A percentile compares a stretch with the other conserved stretches of the same genome.
Conservation (phyloP, 2,329 filamentous ascomycete species). For the Colletotrichum gloeosporioides region DNA sequence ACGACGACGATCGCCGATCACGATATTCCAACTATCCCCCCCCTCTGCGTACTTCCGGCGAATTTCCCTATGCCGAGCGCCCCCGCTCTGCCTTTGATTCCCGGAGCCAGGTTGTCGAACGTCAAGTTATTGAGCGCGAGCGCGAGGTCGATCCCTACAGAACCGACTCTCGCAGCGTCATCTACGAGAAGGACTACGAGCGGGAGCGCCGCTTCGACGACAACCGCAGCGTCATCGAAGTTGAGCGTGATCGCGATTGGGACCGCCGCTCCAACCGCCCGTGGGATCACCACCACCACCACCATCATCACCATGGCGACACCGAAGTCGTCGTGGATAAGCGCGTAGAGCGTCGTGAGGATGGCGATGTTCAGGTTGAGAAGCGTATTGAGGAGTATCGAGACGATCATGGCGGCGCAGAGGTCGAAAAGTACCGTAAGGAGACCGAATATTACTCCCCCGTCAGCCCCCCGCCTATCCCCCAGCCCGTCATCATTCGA, state of each 20-base stretch:
- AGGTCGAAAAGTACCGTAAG: slow-evolving; percentile 64
- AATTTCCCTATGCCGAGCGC: slow-evolving; percentile 49
- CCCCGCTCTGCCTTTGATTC: slow-evolving; percentile 57
- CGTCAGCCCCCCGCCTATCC: slow-evolving; percentile 49
- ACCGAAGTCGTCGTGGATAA: slow-evolving; percentile 48
- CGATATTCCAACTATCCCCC: slow-evolving; percentile 40
- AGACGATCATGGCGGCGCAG: slow-evolving; percentile 49
- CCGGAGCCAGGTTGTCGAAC: slow-evolving; percentile 30
- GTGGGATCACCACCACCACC: slow-evolving; percentile 31
- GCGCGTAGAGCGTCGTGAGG: slow-evolving; percentile 45
- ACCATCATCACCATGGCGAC: slow-evolving; percentile 33
- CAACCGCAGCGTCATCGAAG: slow-evolving; percentile 40
- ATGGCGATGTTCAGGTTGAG: slow-evolving; percentile 60
- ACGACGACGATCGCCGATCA: slow-evolving; percentile 52
- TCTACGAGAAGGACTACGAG: slow-evolving; percentile 37
- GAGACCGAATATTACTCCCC: slow-evolving; percentile 68
- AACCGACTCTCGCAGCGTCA: slow-evolving; percentile 28
- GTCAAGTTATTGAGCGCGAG: slow-evolving; percentile 23
- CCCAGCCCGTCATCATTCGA: slow-evolving; percentile 59
- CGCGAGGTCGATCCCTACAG: slow-evolving; percentile 28
- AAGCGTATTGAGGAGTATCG: slow-evolving; percentile 56
- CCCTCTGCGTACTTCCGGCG: slow-evolving; percentile 41
- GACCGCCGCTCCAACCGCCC: slow-evolving; percentile 35
- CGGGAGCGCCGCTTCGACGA: slow-evolving; percentile 26
- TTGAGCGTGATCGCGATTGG: slow-evolving; percentile 38